Evolutionary conservation across 495 filamentous ascomycete species (phyloP).

Genomic region (Clavariopsis aquatica): DNA sequence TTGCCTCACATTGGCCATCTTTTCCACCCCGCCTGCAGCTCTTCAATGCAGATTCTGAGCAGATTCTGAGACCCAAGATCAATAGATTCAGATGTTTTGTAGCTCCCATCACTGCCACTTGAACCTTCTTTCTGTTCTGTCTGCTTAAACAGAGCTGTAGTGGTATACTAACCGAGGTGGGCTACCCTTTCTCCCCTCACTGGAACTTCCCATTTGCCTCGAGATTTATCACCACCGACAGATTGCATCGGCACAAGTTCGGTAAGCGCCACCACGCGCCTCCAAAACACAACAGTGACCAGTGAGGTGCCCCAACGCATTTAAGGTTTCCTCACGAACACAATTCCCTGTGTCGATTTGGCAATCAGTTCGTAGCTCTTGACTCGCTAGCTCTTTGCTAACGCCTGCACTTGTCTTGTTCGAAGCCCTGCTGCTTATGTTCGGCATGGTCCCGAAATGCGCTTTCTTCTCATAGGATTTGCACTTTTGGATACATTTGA

Average conservation of each 20-base stretch:
- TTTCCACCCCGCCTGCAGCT: neutral
- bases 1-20: neutral
- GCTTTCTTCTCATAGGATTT: neutral
- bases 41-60: neutral
- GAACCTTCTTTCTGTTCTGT: neutral
- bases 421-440: neutral
- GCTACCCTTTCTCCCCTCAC: neutral
- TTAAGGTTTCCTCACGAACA: neutral
- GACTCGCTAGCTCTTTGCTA: neutral
- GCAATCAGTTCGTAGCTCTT: neutral
- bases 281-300: neutral
- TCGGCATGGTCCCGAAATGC: neutral
- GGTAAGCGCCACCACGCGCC: neutral
- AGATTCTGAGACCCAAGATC: neutral
- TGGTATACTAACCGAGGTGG: neutral
- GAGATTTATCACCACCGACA: neutral
- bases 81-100: neutral
- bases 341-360: neutral
- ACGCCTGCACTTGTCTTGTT: neutral
- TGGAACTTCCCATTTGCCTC: neutral
- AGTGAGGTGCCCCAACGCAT: neutral
- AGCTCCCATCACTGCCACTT: neutral
- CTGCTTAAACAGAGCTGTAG: neutral
- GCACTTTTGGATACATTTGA: neutral
- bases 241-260: too few relatives aligned